Evolutionary conservation across 106 monocot genomes (phyloP).

Genomic region (Gastrodia elata): DNA sequence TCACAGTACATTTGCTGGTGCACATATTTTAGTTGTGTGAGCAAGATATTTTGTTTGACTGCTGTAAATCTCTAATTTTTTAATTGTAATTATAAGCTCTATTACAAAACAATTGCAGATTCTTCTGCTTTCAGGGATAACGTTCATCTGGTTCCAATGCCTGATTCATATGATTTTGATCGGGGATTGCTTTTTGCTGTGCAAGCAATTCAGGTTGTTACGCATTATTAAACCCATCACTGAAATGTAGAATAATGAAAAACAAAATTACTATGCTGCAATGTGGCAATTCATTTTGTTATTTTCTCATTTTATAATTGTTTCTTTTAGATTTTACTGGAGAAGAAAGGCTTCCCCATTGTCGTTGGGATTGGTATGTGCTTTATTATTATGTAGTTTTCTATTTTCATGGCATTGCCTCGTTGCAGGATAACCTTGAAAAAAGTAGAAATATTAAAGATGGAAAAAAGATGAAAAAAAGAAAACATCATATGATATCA

Average conservation of each 20-base stretch:
- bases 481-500: background rate
- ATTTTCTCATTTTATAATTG: constrained; percentile 3
- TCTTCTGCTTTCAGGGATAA: constrained; percentile 64
- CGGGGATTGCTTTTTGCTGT: constrained; percentile 91
- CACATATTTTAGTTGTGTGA: background rate
- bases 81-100: constrained; percentile 20
- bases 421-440: background rate
- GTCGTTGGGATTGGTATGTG: constrained; percentile 90
- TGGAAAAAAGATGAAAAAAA: background rate
- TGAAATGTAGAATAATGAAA: background rate
- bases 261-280: background rate
- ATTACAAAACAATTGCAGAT: constrained; percentile 58
- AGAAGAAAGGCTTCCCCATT: constrained; percentile 88
- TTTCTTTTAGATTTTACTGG: constrained; percentile 69
- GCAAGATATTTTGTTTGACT: background rate
- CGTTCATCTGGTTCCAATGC: constrained; percentile 68
- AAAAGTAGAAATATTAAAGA: background rate
- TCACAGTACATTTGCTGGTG: background rate
- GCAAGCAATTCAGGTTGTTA: constrained; percentile 86
- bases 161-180: constrained; percentile 89
- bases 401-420: background rate
- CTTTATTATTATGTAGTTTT: background rate
- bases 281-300: background rate
- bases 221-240: background rate
- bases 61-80: background rate